These are phyloP conservation scores for Naganishia vaughanmartiniae DNA, from an alignment of 768 basidiomycete species.

Conservation along the genomic window DNA sequence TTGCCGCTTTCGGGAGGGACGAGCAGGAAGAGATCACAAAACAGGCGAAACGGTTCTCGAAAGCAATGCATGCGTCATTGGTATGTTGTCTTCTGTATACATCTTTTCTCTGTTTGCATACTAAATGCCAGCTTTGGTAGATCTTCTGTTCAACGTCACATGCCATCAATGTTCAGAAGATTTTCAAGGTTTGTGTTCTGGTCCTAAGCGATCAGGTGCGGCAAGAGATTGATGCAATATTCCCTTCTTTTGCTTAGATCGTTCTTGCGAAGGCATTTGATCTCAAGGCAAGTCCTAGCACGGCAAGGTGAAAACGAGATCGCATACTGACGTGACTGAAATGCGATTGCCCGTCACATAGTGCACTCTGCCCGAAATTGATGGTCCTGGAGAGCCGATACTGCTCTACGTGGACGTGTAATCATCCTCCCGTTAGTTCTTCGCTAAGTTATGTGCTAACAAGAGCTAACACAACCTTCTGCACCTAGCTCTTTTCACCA, in stretches of 20 bases:
- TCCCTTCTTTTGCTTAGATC: constrained; percentile 32
- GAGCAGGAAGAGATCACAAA: constrained; percentile 99
- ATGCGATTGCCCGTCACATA: constrained; percentile 46
- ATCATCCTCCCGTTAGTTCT: neutral
- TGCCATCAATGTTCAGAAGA: constrained; percentile 98
- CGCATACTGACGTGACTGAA: neutral
- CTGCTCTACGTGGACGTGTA: constrained; percentile 73
- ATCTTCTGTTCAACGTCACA: constrained; percentile 99
- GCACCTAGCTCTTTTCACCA: neutral
- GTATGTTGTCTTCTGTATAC: constrained; percentile 32
- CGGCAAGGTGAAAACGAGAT: neutral
- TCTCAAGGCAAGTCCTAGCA: constrained; percentile 57
- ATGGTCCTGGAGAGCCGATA: constrained; percentile 92
- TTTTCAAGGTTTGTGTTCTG: constrained; percentile 55
- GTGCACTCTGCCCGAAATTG: constrained; percentile 97
- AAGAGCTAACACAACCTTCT: neutral
- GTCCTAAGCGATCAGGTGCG: neutral
- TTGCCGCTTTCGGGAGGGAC: constrained; percentile 89
- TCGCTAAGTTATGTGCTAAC: neutral
- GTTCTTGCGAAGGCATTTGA: constrained; percentile 70
- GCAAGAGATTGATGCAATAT: neutral
- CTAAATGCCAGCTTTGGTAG: constrained; percentile 26
- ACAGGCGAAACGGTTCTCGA: constrained; percentile 94
- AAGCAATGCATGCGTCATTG: constrained; percentile 98
- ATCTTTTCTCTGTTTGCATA: neutral